phyloP scores from a whole-genome alignment of 768 basidiomycete genomes.

The Xerocomellus chrysenteron region DNA sequence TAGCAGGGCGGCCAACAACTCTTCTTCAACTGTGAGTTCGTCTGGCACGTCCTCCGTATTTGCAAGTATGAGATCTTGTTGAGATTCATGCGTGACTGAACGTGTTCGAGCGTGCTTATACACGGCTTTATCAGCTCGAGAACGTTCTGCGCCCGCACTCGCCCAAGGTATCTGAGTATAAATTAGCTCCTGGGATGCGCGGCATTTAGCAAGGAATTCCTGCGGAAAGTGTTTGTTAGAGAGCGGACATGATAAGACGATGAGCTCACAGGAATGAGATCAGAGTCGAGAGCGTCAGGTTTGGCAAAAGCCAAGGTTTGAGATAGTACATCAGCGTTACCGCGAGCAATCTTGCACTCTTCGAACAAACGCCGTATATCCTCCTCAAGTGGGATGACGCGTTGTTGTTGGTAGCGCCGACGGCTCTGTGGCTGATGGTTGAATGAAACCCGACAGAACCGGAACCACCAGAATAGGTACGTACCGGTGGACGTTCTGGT shows the following conservation, averaged over 20 bases:
- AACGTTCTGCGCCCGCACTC: slow-evolving; percentile 73
- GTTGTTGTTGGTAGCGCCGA: slow-evolving; percentile 27
- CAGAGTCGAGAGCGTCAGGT: slow-evolving; percentile 64
- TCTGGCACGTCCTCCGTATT: slow-evolving; percentile 33
- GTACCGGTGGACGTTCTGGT: slow-evolving; percentile 26
- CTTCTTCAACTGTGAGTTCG: slow-evolving; percentile 70
- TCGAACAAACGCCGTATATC: slow-evolving; percentile 81
- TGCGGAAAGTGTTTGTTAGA: slow-evolving; percentile 29
- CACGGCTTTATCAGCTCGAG: slow-evolving; percentile 41
- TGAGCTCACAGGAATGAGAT: slow-evolving; percentile 62
- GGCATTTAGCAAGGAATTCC: slow-evolving; percentile 84
- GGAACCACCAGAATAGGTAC: not conserved
- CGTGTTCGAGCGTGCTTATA: slow-evolving; percentile 11
- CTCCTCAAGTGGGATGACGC: slow-evolving; percentile 72
- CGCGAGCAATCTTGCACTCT: slow-evolving; percentile 80
- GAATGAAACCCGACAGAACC: not conserved
- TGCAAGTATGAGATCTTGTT: slow-evolving; percentile 20
- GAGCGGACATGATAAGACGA: not conserved
- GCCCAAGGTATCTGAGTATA: slow-evolving; percentile 92
- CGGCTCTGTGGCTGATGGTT: slow-evolving; percentile 10
- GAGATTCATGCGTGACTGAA: slow-evolving; percentile 21
- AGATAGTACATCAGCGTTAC: slow-evolving; percentile 73
- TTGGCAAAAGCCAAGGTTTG: slow-evolving; percentile 69
- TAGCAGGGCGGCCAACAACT: slow-evolving; percentile 69
- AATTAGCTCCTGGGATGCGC: slow-evolving; percentile 80